A percentile compares a stretch with the other conserved stretches of the same genome.
Conservation (phyloP, 2,329 filamentous ascomycete species). For the Cytospora mali region DNA sequence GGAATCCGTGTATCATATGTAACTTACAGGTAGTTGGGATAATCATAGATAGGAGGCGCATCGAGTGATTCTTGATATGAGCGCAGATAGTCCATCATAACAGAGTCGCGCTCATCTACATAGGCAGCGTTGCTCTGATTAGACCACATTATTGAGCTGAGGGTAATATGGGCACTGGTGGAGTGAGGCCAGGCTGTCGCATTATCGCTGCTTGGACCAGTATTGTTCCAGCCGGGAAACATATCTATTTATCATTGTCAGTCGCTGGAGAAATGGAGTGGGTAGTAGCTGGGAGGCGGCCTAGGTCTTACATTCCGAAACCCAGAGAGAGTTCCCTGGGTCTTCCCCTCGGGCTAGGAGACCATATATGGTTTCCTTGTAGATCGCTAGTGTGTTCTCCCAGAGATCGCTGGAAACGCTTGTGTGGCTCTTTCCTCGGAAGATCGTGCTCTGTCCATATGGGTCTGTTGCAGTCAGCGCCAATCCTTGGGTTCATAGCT, state of each 20-base stretch:
- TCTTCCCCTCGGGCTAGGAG: constrained; percentile 22
- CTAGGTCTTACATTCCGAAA: constrained; percentile 20
- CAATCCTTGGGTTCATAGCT: no score
- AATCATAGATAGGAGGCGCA: constrained; percentile 20
- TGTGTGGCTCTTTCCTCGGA: constrained; percentile 25
- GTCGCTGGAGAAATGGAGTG: not conserved
- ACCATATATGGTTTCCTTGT: constrained; percentile 20
- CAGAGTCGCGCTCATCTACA: constrained; percentile 15
- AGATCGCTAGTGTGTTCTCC: constrained; percentile 19
- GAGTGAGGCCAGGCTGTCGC: constrained; percentile 25
- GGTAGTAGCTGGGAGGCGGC: not conserved
- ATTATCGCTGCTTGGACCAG: constrained; percentile 13
- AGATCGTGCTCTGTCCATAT: constrained; percentile 20
- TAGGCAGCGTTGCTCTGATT: constrained; percentile 23
- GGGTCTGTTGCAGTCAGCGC: constrained; percentile 3
- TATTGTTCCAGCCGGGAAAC: constrained; percentile 14
- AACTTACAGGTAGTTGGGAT: constrained; percentile 21
- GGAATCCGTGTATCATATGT: not conserved
- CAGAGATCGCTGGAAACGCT: constrained; percentile 13
- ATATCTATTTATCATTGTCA: constrained; percentile 7
- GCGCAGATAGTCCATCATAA: constrained; percentile 22
- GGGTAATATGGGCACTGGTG: constrained; percentile 21
- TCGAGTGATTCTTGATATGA: constrained; percentile 1
- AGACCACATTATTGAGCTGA: constrained; percentile 22
- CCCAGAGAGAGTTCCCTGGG: constrained; percentile 21